phyloP scores from a whole-genome alignment of 176 grass and related monocot species.

The Aegilops longissima region DNA sequence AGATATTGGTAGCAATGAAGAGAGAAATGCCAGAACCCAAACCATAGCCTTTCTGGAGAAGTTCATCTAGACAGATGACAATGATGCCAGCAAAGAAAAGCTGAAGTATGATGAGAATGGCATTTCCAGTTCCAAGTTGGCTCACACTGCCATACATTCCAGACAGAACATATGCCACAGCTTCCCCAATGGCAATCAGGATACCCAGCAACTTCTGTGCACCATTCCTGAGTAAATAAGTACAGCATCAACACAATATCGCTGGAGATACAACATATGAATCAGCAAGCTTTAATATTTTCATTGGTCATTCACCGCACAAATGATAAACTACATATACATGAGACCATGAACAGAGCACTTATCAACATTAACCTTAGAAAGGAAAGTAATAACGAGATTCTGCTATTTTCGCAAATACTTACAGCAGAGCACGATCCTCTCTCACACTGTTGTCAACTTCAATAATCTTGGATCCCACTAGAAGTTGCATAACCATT shows the following conservation, averaged over 20 bases:
- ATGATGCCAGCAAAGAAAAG: constrained; percentile 98
- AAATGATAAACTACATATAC: neutral
- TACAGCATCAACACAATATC: neutral
- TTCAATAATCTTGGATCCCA: constrained; percentile 79
- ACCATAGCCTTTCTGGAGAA: constrained; percentile 97
- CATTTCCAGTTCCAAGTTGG: constrained; percentile 96
- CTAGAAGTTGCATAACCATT: constrained; percentile 72
- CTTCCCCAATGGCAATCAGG: constrained; percentile 83
- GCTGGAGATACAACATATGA: neutral
- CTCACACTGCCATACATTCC: constrained; percentile 94
- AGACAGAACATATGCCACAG: constrained; percentile 93
- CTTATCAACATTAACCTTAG: neutral
- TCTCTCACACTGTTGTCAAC: constrained; percentile 79
- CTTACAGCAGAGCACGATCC: constrained; percentile 79
- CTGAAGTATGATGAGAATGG: constrained; percentile 95
- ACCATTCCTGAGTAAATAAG: constrained; percentile 60
- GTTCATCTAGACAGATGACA: constrained; percentile 92
- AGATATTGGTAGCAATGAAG: constrained; percentile 95
- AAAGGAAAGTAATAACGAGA: neutral
- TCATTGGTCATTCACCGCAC: neutral
- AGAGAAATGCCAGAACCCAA: constrained; percentile 93
- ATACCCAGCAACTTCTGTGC: constrained; percentile 93
- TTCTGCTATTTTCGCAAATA: neutral
- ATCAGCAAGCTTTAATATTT: neutral
- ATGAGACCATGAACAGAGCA: neutral